Evolutionary conservation across 257 asterid species (phyloP).

Genomic region (Fraxinus anomala): DNA sequence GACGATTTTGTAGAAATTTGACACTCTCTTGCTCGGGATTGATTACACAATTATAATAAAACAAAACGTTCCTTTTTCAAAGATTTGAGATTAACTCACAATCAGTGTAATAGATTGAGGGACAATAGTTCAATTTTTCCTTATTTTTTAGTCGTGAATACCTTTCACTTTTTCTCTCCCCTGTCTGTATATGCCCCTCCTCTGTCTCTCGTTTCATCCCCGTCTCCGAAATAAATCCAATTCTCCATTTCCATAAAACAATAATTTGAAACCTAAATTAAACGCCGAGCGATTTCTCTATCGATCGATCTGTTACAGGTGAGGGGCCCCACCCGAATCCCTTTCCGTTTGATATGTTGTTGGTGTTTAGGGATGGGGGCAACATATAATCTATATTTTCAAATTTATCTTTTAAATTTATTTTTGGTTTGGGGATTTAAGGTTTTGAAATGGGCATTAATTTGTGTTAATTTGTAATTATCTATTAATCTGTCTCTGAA

Average conservation of each 20-base stretch:
- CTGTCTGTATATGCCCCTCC: constrained; percentile 10
- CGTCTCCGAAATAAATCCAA: constrained; percentile 11
- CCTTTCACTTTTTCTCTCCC: background rate
- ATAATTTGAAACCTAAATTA: constrained; percentile 29
- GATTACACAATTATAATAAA: too few species aligned
- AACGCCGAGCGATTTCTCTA: constrained; percentile 24
- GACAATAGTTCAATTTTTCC: background rate
- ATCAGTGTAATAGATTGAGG: background rate
- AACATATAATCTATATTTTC: constrained; percentile 1
- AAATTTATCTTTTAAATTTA: background rate
- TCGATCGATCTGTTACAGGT: constrained; percentile 47
- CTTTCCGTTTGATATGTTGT: constrained; percentile 25
- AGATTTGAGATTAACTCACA: background rate
- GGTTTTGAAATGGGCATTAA: background rate
- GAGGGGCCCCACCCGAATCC: constrained; percentile 26
- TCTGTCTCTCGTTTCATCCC: background rate
- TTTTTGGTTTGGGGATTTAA: background rate
- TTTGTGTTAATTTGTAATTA: background rate
- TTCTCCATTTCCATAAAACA: constrained; percentile 7
- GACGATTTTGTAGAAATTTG: background rate
- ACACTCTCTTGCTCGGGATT: background rate
- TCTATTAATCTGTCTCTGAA: background rate
- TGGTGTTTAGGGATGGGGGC: constrained; percentile 34
- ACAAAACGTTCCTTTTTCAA: too few species aligned
- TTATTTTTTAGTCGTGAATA: background rate